Percentiles rank a stretch among this genome's conserved stretches.
Evolutionary conservation across 768 basidiomycete genomes (phyloP).

Genomic region (Naganishia antarctica): DNA sequence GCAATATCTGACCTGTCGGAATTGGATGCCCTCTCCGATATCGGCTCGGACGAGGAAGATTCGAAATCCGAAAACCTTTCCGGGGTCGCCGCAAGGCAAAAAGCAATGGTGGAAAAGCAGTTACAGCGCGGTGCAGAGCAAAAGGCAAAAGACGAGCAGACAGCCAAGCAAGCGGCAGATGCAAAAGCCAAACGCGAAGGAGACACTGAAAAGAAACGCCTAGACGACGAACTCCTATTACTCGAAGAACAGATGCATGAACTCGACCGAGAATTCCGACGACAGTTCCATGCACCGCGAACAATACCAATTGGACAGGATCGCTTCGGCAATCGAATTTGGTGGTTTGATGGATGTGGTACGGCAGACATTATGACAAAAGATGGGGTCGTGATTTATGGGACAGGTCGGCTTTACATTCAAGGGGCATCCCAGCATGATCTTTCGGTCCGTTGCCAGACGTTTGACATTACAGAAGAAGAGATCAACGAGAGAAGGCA

Average conservation of each 20-base stretch:
- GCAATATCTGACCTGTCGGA: slow-evolving; percentile 6
- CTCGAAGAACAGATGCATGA: slow-evolving; percentile 58
- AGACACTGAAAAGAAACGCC: slow-evolving; percentile 15
- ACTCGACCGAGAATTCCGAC: slow-evolving; percentile 90
- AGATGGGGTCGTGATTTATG: slow-evolving; percentile 74
- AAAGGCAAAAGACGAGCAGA: slow-evolving; percentile 36
- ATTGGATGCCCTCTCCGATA: slow-evolving; percentile 24
- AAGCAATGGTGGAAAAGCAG: slow-evolving; percentile 25
- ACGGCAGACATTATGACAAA: slow-evolving; percentile 71
- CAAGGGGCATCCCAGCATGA: slow-evolving; percentile 88
- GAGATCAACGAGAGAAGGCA: slow-evolving; percentile 59
- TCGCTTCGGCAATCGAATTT: slow-evolving; percentile 87
- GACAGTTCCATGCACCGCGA: slow-evolving; percentile 74
- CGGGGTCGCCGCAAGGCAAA: slow-evolving; percentile 20
- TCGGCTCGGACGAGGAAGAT: slow-evolving; percentile 36
- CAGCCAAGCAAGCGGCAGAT: slow-evolving; percentile 15
- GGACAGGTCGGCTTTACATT: slow-evolving; percentile 82
- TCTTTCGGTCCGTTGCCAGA: slow-evolving; percentile 50
- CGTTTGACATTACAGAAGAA: slow-evolving; percentile 56
- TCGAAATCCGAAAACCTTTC: slow-evolving; percentile 24
- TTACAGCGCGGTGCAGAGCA: slow-evolving; percentile 11
- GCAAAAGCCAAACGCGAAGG: slow-evolving; percentile 26
- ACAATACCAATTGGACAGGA: slow-evolving; percentile 86
- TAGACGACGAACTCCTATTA: slow-evolving; percentile 3
- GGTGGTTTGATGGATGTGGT: slow-evolving; percentile 99